These are phyloP conservation scores for Lactarius hengduanensis DNA, from an alignment of 768 basidiomycete species.

Conservation along the genomic window DNA sequence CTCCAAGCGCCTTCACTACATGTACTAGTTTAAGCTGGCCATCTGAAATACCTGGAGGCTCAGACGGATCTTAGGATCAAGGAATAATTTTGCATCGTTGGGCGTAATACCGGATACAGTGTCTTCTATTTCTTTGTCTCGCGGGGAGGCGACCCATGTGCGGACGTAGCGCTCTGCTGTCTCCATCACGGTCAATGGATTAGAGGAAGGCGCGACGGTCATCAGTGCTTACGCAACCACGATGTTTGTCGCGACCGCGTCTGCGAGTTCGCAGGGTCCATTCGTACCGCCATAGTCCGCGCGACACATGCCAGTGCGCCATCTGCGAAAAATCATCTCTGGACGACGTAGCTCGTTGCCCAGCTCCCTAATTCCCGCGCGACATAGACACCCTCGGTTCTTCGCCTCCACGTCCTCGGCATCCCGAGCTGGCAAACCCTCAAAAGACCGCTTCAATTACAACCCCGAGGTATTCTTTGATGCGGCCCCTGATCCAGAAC, in stretches of 20 bases:
- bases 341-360: constrained; percentile 10
- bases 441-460: constrained; percentile 73
- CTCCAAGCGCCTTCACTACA: constrained; percentile 83
- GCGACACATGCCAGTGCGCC: constrained; percentile 22
- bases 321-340: constrained; percentile 21
- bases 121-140: constrained; percentile 33
- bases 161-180: constrained; percentile 33
- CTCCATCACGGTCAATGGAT: constrained; percentile 30
- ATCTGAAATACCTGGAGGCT: constrained; percentile 47
- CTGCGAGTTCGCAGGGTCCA: background rate
- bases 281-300: background rate
- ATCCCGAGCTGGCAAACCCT: constrained; percentile 2
- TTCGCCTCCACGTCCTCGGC: constrained; percentile 16
- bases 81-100: background rate
- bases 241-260: background rate
- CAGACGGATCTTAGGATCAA: constrained; percentile 20
- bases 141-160: constrained; percentile 33
- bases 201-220: background rate
- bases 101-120: constrained; percentile 30
- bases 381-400: background rate
- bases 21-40: constrained; percentile 63
- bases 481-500: constrained; percentile 44
- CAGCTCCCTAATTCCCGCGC: background rate
- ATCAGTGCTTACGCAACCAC: constrained; percentile 16
- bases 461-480: constrained; percentile 60